phyloP scores from a whole-genome alignment of 169 alveolate genomes.

The Sarcocystis neurona region DNA sequence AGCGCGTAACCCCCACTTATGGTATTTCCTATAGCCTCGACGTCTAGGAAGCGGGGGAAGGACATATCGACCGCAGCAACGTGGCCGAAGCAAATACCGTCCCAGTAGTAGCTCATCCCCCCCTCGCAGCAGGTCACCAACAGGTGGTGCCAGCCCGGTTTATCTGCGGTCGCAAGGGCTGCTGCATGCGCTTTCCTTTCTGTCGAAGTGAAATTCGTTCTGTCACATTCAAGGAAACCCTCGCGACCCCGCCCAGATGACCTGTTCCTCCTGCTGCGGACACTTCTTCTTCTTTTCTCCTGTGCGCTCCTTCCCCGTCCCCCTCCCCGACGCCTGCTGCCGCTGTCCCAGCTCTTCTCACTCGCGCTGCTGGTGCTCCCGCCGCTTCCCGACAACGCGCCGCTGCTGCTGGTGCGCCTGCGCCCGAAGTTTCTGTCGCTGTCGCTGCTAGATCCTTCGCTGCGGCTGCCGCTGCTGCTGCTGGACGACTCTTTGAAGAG shows the following conservation, averaged over 20 bases:
- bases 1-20: neutral
- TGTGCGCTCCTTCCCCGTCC: neutral
- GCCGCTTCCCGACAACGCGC: neutral
- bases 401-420: no score
- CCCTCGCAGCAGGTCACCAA: neutral
- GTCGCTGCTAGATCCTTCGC: no score
- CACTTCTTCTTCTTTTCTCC: neutral
- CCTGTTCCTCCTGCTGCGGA: neutral
- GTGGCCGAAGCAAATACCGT: neutral
- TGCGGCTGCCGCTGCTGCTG: no score
- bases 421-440: no score
- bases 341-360: no score
- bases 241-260: neutral
- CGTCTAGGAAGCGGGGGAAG: neutral
- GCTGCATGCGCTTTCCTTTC: neutral
- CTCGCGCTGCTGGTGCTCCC: neutral
- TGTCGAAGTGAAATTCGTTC: no score
- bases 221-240: neutral
- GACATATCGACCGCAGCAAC: neutral
- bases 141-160: slow-evolving; percentile 14
- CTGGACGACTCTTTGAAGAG: no score
- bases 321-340: neutral
- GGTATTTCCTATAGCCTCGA: slow-evolving; percentile 3
- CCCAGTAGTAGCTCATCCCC: slow-evolving; percentile 22
- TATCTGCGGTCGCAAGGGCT: neutral